Evolutionary conservation across 768 basidiomycete genomes (phyloP).

Genomic region (Boletus reticuloceps): DNA sequence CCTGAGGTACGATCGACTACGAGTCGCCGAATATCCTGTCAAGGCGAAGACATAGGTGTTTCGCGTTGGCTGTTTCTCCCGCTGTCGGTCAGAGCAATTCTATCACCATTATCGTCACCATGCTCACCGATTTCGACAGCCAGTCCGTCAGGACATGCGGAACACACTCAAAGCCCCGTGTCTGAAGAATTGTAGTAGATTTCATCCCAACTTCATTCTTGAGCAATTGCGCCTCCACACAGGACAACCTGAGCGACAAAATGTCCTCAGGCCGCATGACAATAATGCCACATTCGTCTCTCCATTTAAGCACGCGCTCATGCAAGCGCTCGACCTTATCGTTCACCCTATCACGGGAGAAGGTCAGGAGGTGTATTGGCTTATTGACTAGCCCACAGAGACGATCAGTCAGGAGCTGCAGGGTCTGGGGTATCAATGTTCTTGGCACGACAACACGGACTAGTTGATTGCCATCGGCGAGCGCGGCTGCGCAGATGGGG

Average conservation of each 20-base stretch:
- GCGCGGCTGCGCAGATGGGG: too few species aligned
- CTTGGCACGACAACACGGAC: not conserved
- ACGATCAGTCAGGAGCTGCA: not conserved
- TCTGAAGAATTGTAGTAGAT: not conserved
- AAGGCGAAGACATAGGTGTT: not conserved
- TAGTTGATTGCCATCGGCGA: not conserved
- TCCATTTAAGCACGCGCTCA: not conserved
- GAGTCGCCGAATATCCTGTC: too few species aligned
- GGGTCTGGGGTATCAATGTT: not conserved
- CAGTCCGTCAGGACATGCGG: not conserved
- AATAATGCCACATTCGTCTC: not conserved
- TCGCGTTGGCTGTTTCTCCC: not conserved
- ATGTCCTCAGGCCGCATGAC: not conserved
- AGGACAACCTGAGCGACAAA: not conserved
- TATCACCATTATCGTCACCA: not conserved
- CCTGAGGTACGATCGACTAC: too few species aligned
- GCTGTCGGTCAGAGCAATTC: not conserved
- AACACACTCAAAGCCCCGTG: not conserved
- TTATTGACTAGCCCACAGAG: not conserved
- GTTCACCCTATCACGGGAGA: not conserved
- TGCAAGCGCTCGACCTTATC: not conserved
- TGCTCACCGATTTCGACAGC: not conserved
- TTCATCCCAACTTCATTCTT: not conserved
- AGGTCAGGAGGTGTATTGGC: not conserved
- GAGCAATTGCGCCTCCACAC: not conserved